These are phyloP conservation scores for Sporothrix phasma DNA, from an alignment of 2,329 filamentous ascomycete genomes.

Conservation along the genomic window DNA sequence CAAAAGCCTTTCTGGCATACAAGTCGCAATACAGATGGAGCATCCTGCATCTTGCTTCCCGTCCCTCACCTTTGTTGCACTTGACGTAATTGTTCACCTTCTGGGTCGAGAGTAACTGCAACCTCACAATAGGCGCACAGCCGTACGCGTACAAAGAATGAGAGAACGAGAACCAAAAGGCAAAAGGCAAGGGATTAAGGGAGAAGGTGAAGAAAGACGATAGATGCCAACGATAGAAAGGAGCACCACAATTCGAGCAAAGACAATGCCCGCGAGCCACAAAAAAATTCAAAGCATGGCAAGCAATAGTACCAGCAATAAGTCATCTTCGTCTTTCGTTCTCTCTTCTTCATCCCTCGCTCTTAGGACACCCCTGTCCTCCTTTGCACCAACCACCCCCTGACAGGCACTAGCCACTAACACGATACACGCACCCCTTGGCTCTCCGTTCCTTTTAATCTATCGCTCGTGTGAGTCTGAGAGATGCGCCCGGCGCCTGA, in stretches of 20 bases:
- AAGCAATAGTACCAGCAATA: slow-evolving; percentile 1
- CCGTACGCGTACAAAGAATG: not conserved
- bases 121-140: slow-evolving; percentile 6
- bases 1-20: not conserved
- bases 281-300: not conserved
- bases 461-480: not conserved
- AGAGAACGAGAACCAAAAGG: not conserved
- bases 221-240: too few species aligned
- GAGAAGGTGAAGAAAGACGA: not conserved
- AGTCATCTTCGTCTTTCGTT: not conserved
- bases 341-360: not conserved
- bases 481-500: not conserved
- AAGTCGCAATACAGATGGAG: not conserved
- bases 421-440: slow-evolving; percentile 7
- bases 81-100: not conserved
- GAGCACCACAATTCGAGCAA: not conserved
- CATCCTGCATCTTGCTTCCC: not conserved
- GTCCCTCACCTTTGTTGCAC: not conserved
- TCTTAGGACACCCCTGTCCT: not conserved
- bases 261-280: not conserved
- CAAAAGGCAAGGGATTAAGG: not conserved
- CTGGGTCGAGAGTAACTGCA: slow-evolving; percentile 5
- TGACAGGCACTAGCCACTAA: slow-evolving; percentile 9
- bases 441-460: slow-evolving; percentile 11
- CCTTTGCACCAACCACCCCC: not conserved